Evolutionary conservation across 1,284 basidiomycete species (phyloP), one percentile per base, ranked within the genome.

Genomic region (Heliocybe sulcata): DNA sequence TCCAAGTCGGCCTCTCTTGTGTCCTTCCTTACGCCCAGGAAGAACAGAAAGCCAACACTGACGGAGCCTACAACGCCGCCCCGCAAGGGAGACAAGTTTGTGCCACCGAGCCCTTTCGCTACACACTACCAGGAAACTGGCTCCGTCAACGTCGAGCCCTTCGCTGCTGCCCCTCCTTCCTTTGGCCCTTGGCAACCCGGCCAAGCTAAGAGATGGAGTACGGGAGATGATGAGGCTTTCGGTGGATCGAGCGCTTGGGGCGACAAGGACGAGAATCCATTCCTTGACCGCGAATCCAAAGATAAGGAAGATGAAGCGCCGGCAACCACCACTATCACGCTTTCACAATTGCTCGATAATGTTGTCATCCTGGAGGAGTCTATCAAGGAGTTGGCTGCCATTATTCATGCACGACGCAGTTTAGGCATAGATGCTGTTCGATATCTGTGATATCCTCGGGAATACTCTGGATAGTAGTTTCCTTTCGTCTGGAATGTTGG

Each of bases 281-380:
- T 52, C 33, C 38, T 42, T 16, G 38, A 42, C 16, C 38, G 38
- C 22, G 74, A 72, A 54, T 45, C 29, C 26, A 57, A 54, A 45
- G 56, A 48, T 42, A 20, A 20, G 19, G 58, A 55, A 31, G 25
- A 45, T 63, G 26, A 65, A 67, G 65, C 61, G 50, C 38, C 38
- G 12, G 8, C 8, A 16, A 54, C 68, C 11, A 70, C 70, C 25
- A 74, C 68, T 16, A 79, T 93, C 26, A 92, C 90, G 11, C 74
- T 97, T 31, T 94, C 92, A 27, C 85, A 83, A 59, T 68, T 97
- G 56, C 72, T 99, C 63, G 97, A 99, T 69, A 98, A 99, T 65
- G 88, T 95, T 25, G 93, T 99, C 20, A 85, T 99, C 52, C 69
- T 99, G 58, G 95, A 99, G 70, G 96, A 99, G 71, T 88, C 89